Evolutionary conservation across 495 filamentous ascomycete species (phyloP), one percentile per base, ranked within the genome.

Genomic region (Neurospora sp.): DNA sequence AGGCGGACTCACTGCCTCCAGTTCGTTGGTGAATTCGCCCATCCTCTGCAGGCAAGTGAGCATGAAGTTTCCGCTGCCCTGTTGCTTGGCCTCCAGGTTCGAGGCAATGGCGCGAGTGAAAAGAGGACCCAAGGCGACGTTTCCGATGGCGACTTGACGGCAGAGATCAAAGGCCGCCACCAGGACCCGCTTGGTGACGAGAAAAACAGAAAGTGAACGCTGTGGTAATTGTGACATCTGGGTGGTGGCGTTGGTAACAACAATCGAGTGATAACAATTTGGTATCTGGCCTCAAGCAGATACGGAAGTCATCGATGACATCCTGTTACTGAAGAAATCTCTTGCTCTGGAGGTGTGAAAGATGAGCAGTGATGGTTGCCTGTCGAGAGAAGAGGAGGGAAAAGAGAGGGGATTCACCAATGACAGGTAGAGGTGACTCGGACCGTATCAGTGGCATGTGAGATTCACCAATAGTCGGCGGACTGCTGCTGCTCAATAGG

Each of bases 371-470:
- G 8, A 20, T 10, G 18, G n/a, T 46, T 46, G 42, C 18, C 8
- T 46, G 42, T 46, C 18, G 42, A 20, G 18, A 46, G 42, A 46
- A 46, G 8, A 46, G 8, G 42, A n/a, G 18, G 42, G 42, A 46
- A 46, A n/a, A 20, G 42, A 46, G 42, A 20, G 20, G 42, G 18
- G 8, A 46, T 77, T 81, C 77, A 70, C 80, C 78, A 76, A 80
- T 80, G 69, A 77, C 72, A 14, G 79, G 76, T 14, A 80, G 75
- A 8, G 81, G 84, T 12, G 83, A 84, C 31, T 81, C 78, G 14
- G 80, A 69, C n/a, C 78, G 78, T 61, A 83, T 69, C 10, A 82
- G 73, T 1, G 84, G 81, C 76, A 82, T 83, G 69, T 78, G 76
- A 4, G 78, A 72, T 70, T 84, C 82, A 35, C 78, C 80, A 73